Evolutionary conservation across 306 rosid species (phyloP), one percentile per base, ranked within the genome.

Genomic region (Vicia faba): DNA sequence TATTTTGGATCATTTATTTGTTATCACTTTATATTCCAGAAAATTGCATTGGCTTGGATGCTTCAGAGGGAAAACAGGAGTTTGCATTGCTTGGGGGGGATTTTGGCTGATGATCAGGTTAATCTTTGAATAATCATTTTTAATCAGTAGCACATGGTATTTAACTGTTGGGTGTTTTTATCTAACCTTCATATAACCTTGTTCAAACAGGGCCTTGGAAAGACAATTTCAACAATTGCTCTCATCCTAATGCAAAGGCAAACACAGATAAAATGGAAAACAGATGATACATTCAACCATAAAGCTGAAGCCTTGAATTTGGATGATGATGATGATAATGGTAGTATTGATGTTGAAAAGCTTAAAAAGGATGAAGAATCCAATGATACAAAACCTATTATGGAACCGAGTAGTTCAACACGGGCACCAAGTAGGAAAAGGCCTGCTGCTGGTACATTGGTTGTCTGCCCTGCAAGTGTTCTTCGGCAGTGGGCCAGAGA

Each of bases 51-150:
- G 82, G 86, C 88, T 72, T 93, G 99, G 97, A 90, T 90, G 97
- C 82, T 90, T 72, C 96, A 86, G 83, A 93, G 88, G 84, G 99
- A 93, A 84, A 93, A 75, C 61, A 86, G 84, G 82, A 93, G 92
- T 85, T 78, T 88, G 83, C 97, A 90, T 84, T 93, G 99, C 81
- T 74, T 86, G 80, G 99, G 99, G 69, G 99, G 99, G 68, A 90
- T 93, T 72, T 81, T 93, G 82, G 99, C 97, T 66, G 99, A 93
- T 85, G 99, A 93, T 68, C 99, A 93, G 96, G 99, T 90, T 49
- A 76, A 76, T 60, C 68, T 54, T 57, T 70, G 66, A 54, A 23
- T 39, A 70, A 69, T 5, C 20, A 39, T 72, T n/a, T 45, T 66
- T 60, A 36, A 40, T 58, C n/a, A 48, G 57, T 56, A 40, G 11